Evolutionary conservation across 208 protist species (phyloP), one percentile per base, ranked within the genome.

Genomic region (Trypanosoma congolense): DNA sequence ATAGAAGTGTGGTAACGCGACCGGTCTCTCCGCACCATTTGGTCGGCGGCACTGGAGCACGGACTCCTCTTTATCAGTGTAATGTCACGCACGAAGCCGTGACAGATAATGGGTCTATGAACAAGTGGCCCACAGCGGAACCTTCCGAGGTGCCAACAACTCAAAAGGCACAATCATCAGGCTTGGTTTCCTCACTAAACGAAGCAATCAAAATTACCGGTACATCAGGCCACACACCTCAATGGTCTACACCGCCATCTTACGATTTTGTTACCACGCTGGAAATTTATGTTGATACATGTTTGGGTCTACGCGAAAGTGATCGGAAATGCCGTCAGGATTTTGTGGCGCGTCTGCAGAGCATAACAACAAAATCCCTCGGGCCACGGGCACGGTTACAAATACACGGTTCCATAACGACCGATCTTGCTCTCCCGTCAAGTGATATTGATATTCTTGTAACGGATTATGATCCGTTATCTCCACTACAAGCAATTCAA

Each of bases 361-460:
- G 75, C 8, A 64, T 90, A 30, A 63, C 73, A 8, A 71, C 65
- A 4, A 52, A 57, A 21, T 19, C 47, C 9, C 44, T 85, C 45
- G 69, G 69, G 14, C 31, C 54, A 33, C 29, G 53, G 2, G 70
- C 70, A 6, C 75, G 85, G 35, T 48, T 88, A 24, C 77, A 73
- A 26, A 80, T 93, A 31, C 82, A 93, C 53, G 86, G 86, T 42
- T 84, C 73, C 41, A 72, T 93, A 31, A 83, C 77, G 3, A 90
- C 83, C 0, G 80, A 77, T 2, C 77, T 93, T 35, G 82, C 82
- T 2, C 80, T 93, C 9, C 47, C 70, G 14, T 86, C 73, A 8
- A 90, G 82, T 45, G 86, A 93, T 41, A 80, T 93, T 59, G 86
- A 93, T 56, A 47, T 93, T n/a, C 70, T 90, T 25, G 75, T 86